These are phyloP conservation scores for Skeletonema menzelii DNA, from an alignment of 108 stramenopile genomes.

Conservation along the genomic window DNA sequence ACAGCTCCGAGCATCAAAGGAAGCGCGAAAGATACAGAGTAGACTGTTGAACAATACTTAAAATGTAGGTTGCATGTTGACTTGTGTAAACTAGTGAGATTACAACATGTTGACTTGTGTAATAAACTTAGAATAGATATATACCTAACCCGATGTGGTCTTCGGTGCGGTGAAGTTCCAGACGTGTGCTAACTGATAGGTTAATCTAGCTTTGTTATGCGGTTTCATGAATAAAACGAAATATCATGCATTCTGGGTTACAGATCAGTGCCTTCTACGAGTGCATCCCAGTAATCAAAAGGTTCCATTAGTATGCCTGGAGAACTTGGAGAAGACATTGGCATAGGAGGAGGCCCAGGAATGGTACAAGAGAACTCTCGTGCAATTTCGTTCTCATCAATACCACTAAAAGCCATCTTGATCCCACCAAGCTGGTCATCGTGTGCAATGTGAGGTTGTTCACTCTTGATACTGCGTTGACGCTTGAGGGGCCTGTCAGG, in stretches of 20 bases:
- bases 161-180: too few species aligned
- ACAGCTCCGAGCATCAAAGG: conserved; percentile 53
- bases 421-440: conserved; percentile 18
- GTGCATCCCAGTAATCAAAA: conserved; percentile 47
- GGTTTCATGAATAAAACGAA: not conserved
- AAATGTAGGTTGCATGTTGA: not conserved
- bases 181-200: not conserved
- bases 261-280: conserved; percentile 20
- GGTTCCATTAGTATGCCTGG: conserved; percentile 5
- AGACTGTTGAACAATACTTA: conserved; percentile 31
- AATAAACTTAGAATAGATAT: too few species aligned
- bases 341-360: conserved; percentile 5
- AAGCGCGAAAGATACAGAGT: conserved; percentile 59
- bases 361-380: conserved; percentile 21
- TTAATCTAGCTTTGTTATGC: not conserved
- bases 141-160: too few species aligned
- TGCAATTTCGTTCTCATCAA: conserved; percentile 39
- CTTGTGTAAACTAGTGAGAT: too few species aligned
- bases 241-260: not conserved
- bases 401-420: conserved; percentile 43
- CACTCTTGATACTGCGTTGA: not conserved
- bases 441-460: not conserved
- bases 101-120: too few species aligned
- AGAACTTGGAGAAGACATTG: not conserved
- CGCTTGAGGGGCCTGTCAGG: not conserved